Evolutionary conservation across 2,329 filamentous ascomycete genomes (phyloP).

Genomic region (Xylaria sp.): DNA sequence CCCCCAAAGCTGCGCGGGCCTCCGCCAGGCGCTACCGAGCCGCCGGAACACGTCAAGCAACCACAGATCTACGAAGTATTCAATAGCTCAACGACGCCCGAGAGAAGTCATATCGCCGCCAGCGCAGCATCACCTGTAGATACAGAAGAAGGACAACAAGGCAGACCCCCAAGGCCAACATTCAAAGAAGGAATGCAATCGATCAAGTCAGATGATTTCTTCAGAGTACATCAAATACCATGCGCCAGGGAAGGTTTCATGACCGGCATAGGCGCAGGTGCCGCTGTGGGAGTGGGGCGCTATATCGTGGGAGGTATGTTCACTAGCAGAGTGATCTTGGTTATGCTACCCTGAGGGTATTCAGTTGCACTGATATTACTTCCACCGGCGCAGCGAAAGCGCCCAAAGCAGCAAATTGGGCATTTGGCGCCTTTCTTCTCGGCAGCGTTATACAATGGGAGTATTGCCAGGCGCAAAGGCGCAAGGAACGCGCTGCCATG

Average conservation of each 20-base stretch:
- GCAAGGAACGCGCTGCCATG: constrained; percentile 83
- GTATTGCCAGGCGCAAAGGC: constrained; percentile 80
- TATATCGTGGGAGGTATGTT: constrained; percentile 78
- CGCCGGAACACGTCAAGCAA: constrained; percentile 49
- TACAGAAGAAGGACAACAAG: constrained; percentile 47
- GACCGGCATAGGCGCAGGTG: constrained; percentile 82
- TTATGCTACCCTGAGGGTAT: background rate
- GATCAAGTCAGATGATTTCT: constrained; percentile 75
- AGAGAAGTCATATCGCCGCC: constrained; percentile 18
- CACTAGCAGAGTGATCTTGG: background rate
- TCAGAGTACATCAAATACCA: constrained; percentile 78
- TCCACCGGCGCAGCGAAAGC: constrained; percentile 59
- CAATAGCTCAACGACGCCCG: constrained; percentile 41
- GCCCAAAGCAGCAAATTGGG: constrained; percentile 82
- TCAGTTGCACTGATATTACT: constrained; percentile 27
- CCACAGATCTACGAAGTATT: constrained; percentile 55
- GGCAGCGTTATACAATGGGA: constrained; percentile 80
- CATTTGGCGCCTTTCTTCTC: constrained; percentile 78
- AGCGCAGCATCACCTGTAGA: constrained; percentile 41
- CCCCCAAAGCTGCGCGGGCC: constrained; percentile 44
- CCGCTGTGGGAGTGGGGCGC: constrained; percentile 77
- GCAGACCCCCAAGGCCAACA: constrained; percentile 54
- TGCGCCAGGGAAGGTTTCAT: constrained; percentile 86
- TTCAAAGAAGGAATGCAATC: constrained; percentile 72
- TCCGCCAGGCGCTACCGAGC: constrained; percentile 50